Base-by-base conservation (phyloP, 805 yeast species). In the Myxozyma neotropica region DNA sequence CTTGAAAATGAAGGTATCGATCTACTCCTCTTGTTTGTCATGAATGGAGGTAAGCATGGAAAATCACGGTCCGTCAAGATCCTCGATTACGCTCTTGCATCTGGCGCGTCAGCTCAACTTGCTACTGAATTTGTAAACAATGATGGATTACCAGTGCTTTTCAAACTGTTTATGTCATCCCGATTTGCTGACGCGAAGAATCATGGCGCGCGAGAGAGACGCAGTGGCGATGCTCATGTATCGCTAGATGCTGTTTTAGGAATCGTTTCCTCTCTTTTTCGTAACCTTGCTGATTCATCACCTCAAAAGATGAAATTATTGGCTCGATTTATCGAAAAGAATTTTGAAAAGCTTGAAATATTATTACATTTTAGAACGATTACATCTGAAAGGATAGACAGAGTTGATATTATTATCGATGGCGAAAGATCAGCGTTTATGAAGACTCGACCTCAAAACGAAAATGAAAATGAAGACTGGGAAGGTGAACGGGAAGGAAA, bases 1-100 rank as follows among this genome's bases (percentile, higher is more conserved):
- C 36, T 60, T 5, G 66, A 66, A 31, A 55, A 55, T 40, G 69
- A 66, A 39, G 69, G 69, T 35, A 45, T 66, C 1, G 69, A 66
- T 45, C 50, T 66, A 17, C 61, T 59, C 3, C 42, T 66, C n/a
- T 51, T 66, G 2, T 21, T 65, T 48, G 44, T 48, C 13, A 51
- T 53, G 45, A 38, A 38, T 31, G 65, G 59, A 17, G 67, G 68
- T 10, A 59, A 50, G 40, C 59, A 44, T 31, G 59, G 64, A 21
- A 52, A 57, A 21, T 46, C 61, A 21, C 59, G 59, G 6, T 64
- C 69, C 6, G 40, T 56, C 26, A 60, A 54, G 39, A 55, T 55
- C 5, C 46, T 65, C 8, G 67, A 66, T 42, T 61, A 63, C 43
- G 59, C 63, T 3, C 46, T 63, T 6, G 53, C 66, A 10, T 59